These are phyloP conservation scores for Trichothecium sympodiale DNA, from an alignment of 2,329 filamentous ascomycete genomes.

Conservation along the genomic window DNA sequence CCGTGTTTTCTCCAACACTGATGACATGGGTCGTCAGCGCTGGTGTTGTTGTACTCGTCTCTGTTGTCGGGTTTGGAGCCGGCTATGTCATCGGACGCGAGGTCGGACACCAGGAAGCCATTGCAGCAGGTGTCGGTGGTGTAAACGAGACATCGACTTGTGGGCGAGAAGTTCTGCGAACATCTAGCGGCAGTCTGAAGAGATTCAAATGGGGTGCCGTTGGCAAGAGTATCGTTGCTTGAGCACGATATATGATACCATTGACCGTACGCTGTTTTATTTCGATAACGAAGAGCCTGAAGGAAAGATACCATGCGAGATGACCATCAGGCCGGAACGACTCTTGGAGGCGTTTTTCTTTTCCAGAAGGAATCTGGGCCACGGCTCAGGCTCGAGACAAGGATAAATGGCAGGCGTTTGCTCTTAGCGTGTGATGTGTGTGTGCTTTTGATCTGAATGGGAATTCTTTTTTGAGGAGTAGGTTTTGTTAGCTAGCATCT, in stretches of 20 bases:
- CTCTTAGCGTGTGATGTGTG: too few relatives aligned
- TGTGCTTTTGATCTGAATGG: too few relatives aligned
- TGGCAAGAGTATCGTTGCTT: slow-evolving; percentile 37
- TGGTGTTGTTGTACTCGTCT: slow-evolving; percentile 56
- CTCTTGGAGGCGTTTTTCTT: too few relatives aligned
- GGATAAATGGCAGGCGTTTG: too few relatives aligned
- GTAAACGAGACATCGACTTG: slow-evolving; percentile 37
- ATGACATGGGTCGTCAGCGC: slow-evolving; percentile 56
- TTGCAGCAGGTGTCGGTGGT: slow-evolving; percentile 26
- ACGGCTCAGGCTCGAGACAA: too few relatives aligned
- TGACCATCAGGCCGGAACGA: too few relatives aligned
- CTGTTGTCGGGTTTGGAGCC: slow-evolving; percentile 57
- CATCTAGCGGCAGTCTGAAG: slow-evolving; percentile 38
- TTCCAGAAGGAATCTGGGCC: too few relatives aligned
- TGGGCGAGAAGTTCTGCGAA: slow-evolving; percentile 41
- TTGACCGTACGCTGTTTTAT: too few relatives aligned
- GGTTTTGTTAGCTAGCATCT: too few relatives aligned
- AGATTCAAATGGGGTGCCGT: slow-evolving; percentile 44
- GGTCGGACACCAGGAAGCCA: slow-evolving; percentile 49
- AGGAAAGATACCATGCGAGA: too few relatives aligned
- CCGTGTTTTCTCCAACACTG: slow-evolving; percentile 46
- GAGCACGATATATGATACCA: not conserved
- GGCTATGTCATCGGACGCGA: slow-evolving; percentile 59
- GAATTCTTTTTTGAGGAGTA: too few relatives aligned
- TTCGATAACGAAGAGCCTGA: too few relatives aligned